Percentiles rank a stretch among this genome's conserved stretches.
Conservation (phyloP, 1,284 basidiomycete species). For the Cystobasidium sp. region DNA sequence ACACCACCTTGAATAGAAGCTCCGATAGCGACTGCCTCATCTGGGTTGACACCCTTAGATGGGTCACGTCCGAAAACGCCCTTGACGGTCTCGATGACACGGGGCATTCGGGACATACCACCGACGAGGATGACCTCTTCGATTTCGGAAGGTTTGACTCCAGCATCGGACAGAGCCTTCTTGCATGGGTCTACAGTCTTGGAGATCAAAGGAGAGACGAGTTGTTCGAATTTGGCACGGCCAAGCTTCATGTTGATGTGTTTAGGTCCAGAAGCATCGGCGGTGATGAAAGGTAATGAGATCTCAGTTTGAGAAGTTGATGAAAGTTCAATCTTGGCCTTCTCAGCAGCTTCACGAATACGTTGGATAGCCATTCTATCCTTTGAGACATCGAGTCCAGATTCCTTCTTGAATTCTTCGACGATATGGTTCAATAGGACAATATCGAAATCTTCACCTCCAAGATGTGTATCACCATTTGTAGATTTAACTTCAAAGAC, state of each 20-base stretch:
- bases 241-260: conserved; percentile 92
- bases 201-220: conserved; percentile 81
- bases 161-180: conserved; percentile 90
- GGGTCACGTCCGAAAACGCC: conserved; percentile 90
- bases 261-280: conserved; percentile 89
- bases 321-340: conserved; percentile 98
- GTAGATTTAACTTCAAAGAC: conserved; percentile 99
- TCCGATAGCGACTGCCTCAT: conserved; percentile 91
- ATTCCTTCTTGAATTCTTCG: conserved; percentile 92
- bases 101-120: conserved; percentile 98
- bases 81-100: conserved; percentile 91
- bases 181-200: conserved; percentile 96
- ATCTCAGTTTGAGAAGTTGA: conserved; percentile 92
- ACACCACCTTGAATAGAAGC: conserved; percentile 95
- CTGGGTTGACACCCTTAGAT: conserved; percentile 96
- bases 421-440: conserved; percentile 85
- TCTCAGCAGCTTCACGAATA: conserved; percentile 97
- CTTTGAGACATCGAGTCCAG: conserved; percentile 75
- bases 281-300: conserved; percentile 96
- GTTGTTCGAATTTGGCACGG: conserved; percentile 85
- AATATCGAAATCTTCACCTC: conserved; percentile 98
- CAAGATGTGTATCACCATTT: conserved; percentile 97
- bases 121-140: conserved; percentile 97
- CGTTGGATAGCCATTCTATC: conserved; percentile 99
- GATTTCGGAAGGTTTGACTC: conserved; percentile 88